A percentile compares a stretch with the other conserved stretches of the same genome.
These are phyloP conservation scores for Castanea crenata DNA, from an alignment of 306 rosid species.

Conservation along the genomic window DNA sequence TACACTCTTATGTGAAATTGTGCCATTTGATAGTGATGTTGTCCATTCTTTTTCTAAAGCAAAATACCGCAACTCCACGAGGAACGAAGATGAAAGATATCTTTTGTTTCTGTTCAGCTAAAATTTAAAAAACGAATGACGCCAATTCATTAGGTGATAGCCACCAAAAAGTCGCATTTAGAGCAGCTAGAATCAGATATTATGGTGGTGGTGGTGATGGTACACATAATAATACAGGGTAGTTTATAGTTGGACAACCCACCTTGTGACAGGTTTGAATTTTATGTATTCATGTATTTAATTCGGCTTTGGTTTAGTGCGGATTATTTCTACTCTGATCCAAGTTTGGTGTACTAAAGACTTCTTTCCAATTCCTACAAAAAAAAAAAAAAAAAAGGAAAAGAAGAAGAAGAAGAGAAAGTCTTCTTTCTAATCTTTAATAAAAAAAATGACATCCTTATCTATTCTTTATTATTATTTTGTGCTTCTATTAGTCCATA, in stretches of 20 bases:
- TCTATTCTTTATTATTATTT: neutral
- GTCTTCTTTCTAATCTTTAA: neutral
- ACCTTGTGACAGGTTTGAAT: neutral
- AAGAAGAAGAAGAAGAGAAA: too few species aligned
- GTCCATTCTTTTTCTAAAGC: conserved; percentile 28
- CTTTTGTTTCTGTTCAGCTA: conserved; percentile 11
- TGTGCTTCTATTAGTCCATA: too few species aligned
- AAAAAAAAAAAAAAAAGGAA: too few species aligned
- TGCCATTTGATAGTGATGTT: conserved; percentile 22
- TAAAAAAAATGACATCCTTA: too few species aligned
- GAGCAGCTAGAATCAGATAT: neutral
- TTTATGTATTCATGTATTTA: neutral
- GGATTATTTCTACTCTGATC: too few species aligned
- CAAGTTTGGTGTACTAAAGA: too few species aligned
- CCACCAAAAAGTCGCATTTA: neutral
- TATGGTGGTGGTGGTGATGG: too few species aligned
- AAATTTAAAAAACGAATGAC: conserved; percentile 5
- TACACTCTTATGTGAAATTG: conserved; percentile 24
- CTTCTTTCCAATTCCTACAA: neutral
- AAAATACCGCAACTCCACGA: conserved; percentile 16
- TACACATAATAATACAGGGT: neutral
- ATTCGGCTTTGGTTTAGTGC: neutral
- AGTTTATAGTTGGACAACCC: neutral
- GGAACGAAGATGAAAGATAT: conserved; percentile 8
- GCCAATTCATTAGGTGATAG: neutral